Evolutionary conservation across 495 filamentous ascomycete species (phyloP).

Genomic region (Tuber indicum): DNA sequence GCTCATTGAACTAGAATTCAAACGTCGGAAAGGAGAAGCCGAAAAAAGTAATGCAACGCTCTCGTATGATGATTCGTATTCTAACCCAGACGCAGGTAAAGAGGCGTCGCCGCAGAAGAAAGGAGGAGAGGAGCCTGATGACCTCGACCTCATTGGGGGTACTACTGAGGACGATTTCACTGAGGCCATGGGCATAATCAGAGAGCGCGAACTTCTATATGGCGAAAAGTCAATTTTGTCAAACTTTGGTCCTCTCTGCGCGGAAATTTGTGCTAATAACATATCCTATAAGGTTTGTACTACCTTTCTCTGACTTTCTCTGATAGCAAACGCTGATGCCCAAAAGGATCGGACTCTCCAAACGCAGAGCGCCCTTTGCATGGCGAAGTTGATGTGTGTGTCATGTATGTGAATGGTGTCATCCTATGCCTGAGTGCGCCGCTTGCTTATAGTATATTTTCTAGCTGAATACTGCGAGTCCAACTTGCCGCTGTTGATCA

Average conservation of each 20-base stretch:
- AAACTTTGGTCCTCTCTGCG: slow-evolving; percentile 81
- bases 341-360: slow-evolving; percentile 67
- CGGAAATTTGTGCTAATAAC: slow-evolving; percentile 91
- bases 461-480: slow-evolving; percentile 80
- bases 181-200: slow-evolving; percentile 88
- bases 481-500: slow-evolving; percentile 90
- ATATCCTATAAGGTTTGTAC: slow-evolving; percentile 59
- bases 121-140: slow-evolving; percentile 61
- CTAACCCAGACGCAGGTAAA: slow-evolving; percentile 50
- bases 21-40: slow-evolving; percentile 86
- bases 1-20: slow-evolving; percentile 93
- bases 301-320: not conserved
- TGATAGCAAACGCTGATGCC: slow-evolving; percentile 3
- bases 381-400: slow-evolving; percentile 97
- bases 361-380: slow-evolving; percentile 87
- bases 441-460: not conserved
- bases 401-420: slow-evolving; percentile 45
- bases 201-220: slow-evolving; percentile 88
- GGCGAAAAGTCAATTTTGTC: slow-evolving; percentile 75
- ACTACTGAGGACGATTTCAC: slow-evolving; percentile 98
- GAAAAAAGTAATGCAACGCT: slow-evolving; percentile 57
- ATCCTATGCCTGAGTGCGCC: not conserved
- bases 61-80: slow-evolving; percentile 13
- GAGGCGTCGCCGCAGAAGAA: slow-evolving; percentile 49
- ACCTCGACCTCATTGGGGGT: slow-evolving; percentile 92